phyloP scores from a whole-genome alignment of 371 early-diverging fungal species.

The Blakeslea trispora region DNA sequence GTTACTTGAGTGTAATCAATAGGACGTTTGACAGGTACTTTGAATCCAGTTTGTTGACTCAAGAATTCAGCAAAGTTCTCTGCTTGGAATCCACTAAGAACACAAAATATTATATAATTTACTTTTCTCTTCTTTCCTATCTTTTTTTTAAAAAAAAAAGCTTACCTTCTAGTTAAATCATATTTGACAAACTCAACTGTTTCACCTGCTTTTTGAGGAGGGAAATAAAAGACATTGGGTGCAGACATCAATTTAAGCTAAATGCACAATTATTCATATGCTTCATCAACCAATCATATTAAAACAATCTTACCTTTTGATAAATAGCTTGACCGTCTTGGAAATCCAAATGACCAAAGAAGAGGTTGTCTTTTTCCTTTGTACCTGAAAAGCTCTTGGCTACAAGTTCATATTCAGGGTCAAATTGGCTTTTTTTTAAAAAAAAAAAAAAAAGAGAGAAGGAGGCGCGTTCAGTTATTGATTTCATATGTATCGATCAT shows the following conservation, averaged over 20 bases:
- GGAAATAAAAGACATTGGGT: conserved; percentile 75
- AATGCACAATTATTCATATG: too few relatives aligned
- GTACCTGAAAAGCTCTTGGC: conserved; percentile 59
- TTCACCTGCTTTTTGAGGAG: conserved; percentile 64
- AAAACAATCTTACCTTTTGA: conserved; percentile 55
- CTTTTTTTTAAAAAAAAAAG: too few relatives aligned
- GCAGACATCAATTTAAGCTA: conserved; percentile 65
- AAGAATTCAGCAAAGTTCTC: conserved; percentile 70
- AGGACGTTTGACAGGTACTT: conserved; percentile 49
- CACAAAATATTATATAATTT: background rate
- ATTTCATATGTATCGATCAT: background rate
- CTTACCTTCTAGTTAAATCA: conserved; percentile 33
- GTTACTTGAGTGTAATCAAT: conserved; percentile 45
- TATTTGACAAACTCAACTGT: conserved; percentile 44
- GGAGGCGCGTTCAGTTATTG: conserved; percentile 11
- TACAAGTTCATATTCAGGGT: conserved; percentile 68
- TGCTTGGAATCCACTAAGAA: conserved; percentile 65
- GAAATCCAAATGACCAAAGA: conserved; percentile 77
- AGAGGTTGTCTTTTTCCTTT: conserved; percentile 53
- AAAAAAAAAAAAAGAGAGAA: too few relatives aligned
- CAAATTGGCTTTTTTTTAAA: conserved; percentile 80
- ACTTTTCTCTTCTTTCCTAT: background rate
- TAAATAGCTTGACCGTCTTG: conserved; percentile 73
- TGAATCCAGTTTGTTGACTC: conserved; percentile 41
- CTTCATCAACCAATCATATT: background rate